These are phyloP conservation scores for Hypoxylon sp. DNA, from an alignment of 2,329 filamentous ascomycete genomes.

Conservation along the genomic window DNA sequence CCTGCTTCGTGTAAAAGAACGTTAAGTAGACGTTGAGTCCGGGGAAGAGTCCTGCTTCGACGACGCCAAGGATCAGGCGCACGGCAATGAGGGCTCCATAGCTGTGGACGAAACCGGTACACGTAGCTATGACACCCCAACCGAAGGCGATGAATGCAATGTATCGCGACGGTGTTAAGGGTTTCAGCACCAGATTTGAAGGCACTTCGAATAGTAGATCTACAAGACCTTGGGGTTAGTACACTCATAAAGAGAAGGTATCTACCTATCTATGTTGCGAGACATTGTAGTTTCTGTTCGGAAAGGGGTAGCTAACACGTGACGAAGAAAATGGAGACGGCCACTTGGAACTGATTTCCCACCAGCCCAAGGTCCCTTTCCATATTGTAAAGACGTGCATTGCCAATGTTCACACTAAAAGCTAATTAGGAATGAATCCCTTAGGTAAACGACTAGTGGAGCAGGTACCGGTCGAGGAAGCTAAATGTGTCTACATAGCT, in stretches of 20 bases:
- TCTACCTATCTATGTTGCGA: background rate
- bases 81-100: slow-evolving; percentile 78
- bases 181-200: slow-evolving; percentile 75
- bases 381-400: slow-evolving; percentile 75
- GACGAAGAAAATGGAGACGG: slow-evolving; percentile 77
- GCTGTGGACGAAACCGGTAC: slow-evolving; percentile 76
- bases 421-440: slow-evolving; percentile 17
- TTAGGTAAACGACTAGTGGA: slow-evolving; percentile 18
- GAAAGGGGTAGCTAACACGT: slow-evolving; percentile 65
- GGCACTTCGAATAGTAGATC: slow-evolving; percentile 73
- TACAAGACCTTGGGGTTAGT: slow-evolving; percentile 26
- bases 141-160: slow-evolving; percentile 74
- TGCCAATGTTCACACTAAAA: slow-evolving; percentile 77
- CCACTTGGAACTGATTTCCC: slow-evolving; percentile 78
- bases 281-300: background rate
- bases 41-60: slow-evolving; percentile 57
- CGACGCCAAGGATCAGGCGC: slow-evolving; percentile 76
- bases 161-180: slow-evolving; percentile 73
- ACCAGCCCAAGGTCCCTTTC: slow-evolving; percentile 73
- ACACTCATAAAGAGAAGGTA: background rate
- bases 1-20: slow-evolving; percentile 81
- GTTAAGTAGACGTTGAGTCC: slow-evolving; percentile 65
- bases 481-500: slow-evolving; percentile 71
- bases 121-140: slow-evolving; percentile 79
- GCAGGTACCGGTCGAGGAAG: slow-evolving; percentile 77